A percentile compares a stretch with the other conserved stretches of the same genome.
These are phyloP conservation scores for Aurantiochytrium sp. DNA, from an alignment of 108 stramenopile genomes.

Conservation along the genomic window DNA sequence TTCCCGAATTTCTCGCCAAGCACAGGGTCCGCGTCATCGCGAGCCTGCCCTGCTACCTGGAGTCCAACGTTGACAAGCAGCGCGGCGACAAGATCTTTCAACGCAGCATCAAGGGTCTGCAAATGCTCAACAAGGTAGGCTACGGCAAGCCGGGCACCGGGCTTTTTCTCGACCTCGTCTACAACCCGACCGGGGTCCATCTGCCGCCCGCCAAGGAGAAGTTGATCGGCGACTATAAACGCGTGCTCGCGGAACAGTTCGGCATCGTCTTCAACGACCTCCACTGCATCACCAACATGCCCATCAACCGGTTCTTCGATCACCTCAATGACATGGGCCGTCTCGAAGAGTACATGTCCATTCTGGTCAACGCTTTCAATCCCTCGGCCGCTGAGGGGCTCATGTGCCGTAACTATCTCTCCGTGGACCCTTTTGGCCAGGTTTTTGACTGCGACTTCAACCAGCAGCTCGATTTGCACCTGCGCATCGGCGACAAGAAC, in stretches of 20 bases:
- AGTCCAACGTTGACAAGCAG: conserved; percentile 85
- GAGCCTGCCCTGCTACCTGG: conserved; percentile 84
- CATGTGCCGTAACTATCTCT: conserved; percentile 79
- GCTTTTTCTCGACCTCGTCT: conserved; percentile 80
- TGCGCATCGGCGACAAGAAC: conserved; percentile 49
- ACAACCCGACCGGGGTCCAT: conserved; percentile 92
- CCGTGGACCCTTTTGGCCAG: conserved; percentile 72
- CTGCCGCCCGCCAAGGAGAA: conserved; percentile 72
- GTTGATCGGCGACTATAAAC: conserved; percentile 76
- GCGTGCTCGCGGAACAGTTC: conserved; percentile 76
- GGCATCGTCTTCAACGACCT: conserved; percentile 83
- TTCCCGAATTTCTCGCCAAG: conserved; percentile 82
- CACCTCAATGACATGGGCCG: conserved; percentile 76
- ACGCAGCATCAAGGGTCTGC: conserved; percentile 77
- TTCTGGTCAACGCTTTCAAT: conserved; percentile 90
- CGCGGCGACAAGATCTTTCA: conserved; percentile 90
- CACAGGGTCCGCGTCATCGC: conserved; percentile 79
- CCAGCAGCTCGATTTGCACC: conserved; percentile 83
- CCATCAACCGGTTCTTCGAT: conserved; percentile 95
- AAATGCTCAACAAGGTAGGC: conserved; percentile 82
- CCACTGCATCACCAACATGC: conserved; percentile 96
- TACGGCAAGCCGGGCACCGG: conserved; percentile 57
- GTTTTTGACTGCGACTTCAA: conserved; percentile 95
- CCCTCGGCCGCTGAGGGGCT: conserved; percentile 66
- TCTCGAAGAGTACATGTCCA: conserved; percentile 88